Conservation (phyloP, 768 basidiomycete genomes). For the Pluteus cervinus region DNA sequence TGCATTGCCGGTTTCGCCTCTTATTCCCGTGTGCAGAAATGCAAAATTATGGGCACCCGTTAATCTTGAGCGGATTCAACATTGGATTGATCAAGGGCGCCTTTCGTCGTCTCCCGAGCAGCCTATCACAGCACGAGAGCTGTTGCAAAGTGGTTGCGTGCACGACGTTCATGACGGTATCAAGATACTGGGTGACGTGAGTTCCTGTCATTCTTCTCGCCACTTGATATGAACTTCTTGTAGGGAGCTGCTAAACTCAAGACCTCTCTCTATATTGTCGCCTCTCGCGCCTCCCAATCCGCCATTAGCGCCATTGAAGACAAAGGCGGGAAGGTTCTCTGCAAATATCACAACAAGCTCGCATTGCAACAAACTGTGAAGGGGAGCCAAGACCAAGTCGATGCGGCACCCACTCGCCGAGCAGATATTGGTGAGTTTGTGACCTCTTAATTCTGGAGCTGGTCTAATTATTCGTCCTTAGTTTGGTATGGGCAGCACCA, state of each 20-base stretch:
- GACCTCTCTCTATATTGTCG: constrained; percentile 68
- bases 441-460: constrained; percentile 2
- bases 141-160: constrained; percentile 82
- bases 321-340: constrained; percentile 77
- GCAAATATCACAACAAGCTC: constrained; percentile 87
- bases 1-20: background rate
- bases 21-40: constrained; percentile 39
- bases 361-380: constrained; percentile 77
- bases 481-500: constrained; percentile 74
- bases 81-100: constrained; percentile 86
- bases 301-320: constrained; percentile 83
- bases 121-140: constrained; percentile 83
- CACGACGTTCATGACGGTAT: constrained; percentile 88
- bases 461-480: constrained; percentile 19
- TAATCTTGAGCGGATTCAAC: constrained; percentile 82
- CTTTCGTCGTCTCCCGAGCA: constrained; percentile 69
- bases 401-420: constrained; percentile 81
- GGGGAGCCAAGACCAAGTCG: constrained; percentile 59
- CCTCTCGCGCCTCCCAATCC: constrained; percentile 80
- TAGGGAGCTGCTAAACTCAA: constrained; percentile 67
- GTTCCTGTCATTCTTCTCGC: constrained; percentile 16
- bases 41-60: constrained; percentile 74
- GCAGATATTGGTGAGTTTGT: constrained; percentile 69
- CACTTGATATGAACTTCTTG: constrained; percentile 4
- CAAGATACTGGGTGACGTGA: constrained; percentile 82